Evolutionary conservation across 306 rosid species (phyloP), one percentile per base, ranked within the genome.

Genomic region (Prunus fruticosa): DNA sequence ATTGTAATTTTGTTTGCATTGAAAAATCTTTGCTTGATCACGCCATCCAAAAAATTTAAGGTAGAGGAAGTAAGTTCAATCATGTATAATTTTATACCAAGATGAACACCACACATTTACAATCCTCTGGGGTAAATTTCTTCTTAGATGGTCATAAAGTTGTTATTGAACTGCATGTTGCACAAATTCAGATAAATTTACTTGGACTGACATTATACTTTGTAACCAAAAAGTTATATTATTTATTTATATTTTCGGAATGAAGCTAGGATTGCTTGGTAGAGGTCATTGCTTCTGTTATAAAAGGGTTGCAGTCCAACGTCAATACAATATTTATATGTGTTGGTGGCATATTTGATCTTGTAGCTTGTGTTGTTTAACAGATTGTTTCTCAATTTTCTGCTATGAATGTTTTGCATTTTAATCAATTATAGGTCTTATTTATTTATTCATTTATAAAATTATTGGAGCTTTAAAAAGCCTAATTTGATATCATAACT

Each of bases 201-300:
- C 32, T 30, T 30, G 32, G 32, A 30, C 32, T 30, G 4, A 30
- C 32, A 30, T 30, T 30, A 23, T 50, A 4, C 7, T 2, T 27
- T 11, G 3, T 50, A 50, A 4, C 54, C 54, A 50, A 50, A 50
- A 69, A 16, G 73, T 50, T 69, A 3, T 69, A 27, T 5, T 49
- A 15, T 53, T 7, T 20, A 68, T 32, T 69, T 28, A 50, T 53
- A 20, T 25, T 53, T 18, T 23, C 27, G 27, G 60, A 69, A 28
- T 69, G 60, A 69, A 69, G 74, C 46, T 47, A 50, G 18, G 27
- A 69, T 14, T 53, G 60, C 60, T 53, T 53, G 60, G 7, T 53
- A 53, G 60, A 53, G 10, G 22, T 53, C 60, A n/a, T 53, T 53
- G 58, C 14, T 49, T 47, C 5, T 14, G 20, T 25, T 68, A 25